Evolutionary conservation across 2,329 filamentous ascomycete species (phyloP), one percentile per base, ranked within the genome.

Genomic region (Blastomyces parvus): DNA sequence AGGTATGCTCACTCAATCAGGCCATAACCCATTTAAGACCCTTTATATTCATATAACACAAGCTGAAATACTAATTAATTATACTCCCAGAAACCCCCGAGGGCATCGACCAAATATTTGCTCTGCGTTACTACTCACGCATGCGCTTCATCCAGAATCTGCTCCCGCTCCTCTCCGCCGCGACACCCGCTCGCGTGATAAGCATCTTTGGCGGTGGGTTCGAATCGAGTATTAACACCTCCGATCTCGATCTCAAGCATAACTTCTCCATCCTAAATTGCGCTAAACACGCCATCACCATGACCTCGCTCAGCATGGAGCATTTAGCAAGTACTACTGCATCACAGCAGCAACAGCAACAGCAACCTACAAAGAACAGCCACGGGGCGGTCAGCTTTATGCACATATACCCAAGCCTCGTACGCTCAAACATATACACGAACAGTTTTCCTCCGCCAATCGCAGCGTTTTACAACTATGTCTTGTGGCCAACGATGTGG

Each of bases 151-250:
- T 73, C 25, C 22, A 64, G 6, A 73, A 76, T 59, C 65, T 76
- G 3, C 68, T 76, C 1, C 73, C 74, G 0, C 69, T 70, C 25
- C 64, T 72, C n/a, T 66, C 62, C 25, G 63, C 65, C n/a, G 60
- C 67, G 8, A 64, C 68, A 57, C 77, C 84, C 33, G 78, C 80
- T 1, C 81, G 84, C 17, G 81, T 85, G 17, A 76, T 86, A 53
- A 80, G 75, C 22, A 77, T 86, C 30, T 75, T 83, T 80, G 81
- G 82, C 27, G 76, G 77, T 30, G 84, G 86, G 72, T 79, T 77
- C 27, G 63, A 74, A 2, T 36, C 53, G 64, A 48, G 44, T n/a
- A 72, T 86, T 6, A 72, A 77, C 63, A 65, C 76, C 0, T 70
- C 79, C 60, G 81, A 86, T 67, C 75, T 82, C 25, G 62, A 65